Evolutionary conservation across 768 basidiomycete species (phyloP).

Genomic region (Hortiboletus flavorubellus): DNA sequence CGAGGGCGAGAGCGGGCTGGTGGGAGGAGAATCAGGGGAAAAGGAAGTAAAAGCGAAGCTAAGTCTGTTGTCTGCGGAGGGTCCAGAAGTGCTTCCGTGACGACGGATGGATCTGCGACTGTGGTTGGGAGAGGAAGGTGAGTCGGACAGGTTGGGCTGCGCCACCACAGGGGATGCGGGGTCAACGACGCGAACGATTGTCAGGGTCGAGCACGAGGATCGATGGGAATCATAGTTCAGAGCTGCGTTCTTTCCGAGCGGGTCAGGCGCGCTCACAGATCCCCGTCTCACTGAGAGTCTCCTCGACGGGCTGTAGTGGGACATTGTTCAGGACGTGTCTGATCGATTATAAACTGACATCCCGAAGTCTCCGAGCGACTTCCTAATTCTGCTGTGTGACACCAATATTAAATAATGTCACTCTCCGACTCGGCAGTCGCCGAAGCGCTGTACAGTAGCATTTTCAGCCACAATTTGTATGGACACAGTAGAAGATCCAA

Average conservation of each 20-base stretch:
- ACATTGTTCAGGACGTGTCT: conserved; percentile 9
- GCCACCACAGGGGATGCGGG: conserved; percentile 26
- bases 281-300: conserved; percentile 59
- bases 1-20: conserved; percentile 20
- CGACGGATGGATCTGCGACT: conserved; percentile 33
- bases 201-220: conserved; percentile 60
- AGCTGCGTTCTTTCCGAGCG: conserved; percentile 53
- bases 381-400: conserved; percentile 6
- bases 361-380: background rate
- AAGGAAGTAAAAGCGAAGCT: conserved; percentile 72
- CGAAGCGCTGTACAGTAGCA: conserved; percentile 23
- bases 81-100: conserved; percentile 29
- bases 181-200: conserved; percentile 66
- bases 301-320: conserved; percentile 15
- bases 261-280: conserved; percentile 66
- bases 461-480: conserved; percentile 17
- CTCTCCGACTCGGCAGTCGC: conserved; percentile 8
- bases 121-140: conserved; percentile 23
- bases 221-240: conserved; percentile 52
- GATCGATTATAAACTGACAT: background rate
- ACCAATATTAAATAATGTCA: background rate
- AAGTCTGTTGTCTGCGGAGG: conserved; percentile 37
- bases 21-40: conserved; percentile 26
- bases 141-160: conserved; percentile 26
- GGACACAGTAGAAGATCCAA: background rate